Base-by-base conservation (phyloP, 1,284 basidiomycete species). In the Abortiporus biennis region DNA sequence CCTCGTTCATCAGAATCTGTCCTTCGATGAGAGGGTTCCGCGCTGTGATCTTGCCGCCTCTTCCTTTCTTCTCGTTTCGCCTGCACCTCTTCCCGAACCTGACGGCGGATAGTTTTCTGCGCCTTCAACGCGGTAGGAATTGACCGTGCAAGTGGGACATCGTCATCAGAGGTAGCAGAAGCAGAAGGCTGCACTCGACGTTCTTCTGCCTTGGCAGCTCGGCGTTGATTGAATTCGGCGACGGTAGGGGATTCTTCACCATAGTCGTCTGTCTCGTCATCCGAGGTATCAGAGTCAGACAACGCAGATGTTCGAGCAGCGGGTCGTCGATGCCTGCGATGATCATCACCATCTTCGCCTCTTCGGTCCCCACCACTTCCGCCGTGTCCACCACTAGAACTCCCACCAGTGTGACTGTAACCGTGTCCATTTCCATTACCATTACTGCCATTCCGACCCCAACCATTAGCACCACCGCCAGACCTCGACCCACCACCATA, bases 121-220 rank as follows among this genome's bases (percentile, higher is more conserved):
- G 86, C 88, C 4, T 67, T 74, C 44, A 92, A 62, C 2, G 88
- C 88, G 1, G 76, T 79, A 6, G 88, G 88, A 36, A 90, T 86
- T 23, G 80, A 71, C 48, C 78, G 78, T 2, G 85, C 88, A 12
- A 92, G 70, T 0, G 88, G 88, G 2, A 88, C 67, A 51, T 91
- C 80, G 54, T 90, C 84, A 43, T 79, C 78, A 25, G 27, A 29
- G 8, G 27, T n/a, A n/a, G 34, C 40, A 30, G 37, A 47, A 44
- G 25, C 53, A 42, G 22, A 36, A 15, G 35, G 6, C 20, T 15
- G 16, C 13, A 19, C 5, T 13, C 16, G 6, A 15, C 36, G n/a
- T 37, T 23, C 21, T 22, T 23, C 20, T 19, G 36, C 5, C 15
- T 15, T 27, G 27, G 19, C 31, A 13, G 43, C 19, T 25, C 23